phyloP scores from a whole-genome alignment of 805 yeast genomes.

The Cyberlindnera euphorbiiphila region DNA sequence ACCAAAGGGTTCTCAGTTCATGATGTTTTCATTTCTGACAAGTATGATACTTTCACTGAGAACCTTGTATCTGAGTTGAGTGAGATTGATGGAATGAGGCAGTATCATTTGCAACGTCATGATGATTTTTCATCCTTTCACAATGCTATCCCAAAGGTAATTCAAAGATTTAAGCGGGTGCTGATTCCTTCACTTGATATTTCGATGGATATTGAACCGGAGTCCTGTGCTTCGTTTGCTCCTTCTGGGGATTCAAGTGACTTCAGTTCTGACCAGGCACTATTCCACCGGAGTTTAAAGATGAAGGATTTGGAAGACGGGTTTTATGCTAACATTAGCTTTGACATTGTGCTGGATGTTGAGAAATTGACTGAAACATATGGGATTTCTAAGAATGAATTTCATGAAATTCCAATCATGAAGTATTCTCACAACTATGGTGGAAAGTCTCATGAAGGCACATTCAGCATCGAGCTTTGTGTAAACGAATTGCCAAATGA shows the following conservation, averaged over 20 bases:
- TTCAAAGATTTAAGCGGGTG: conserved; percentile 13
- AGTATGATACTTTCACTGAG: conserved; percentile 11
- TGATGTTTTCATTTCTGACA: conserved; percentile 9
- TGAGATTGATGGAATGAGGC: conserved; percentile 8
- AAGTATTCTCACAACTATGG: conserved; percentile 6
- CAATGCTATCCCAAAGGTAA: conserved; percentile 9
- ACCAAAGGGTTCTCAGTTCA: conserved; percentile 12
- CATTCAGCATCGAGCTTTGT: conserved; percentile 10
- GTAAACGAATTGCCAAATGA: conserved; percentile 3
- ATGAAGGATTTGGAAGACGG: conserved; percentile 25
- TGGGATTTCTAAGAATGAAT: conserved; percentile 8
- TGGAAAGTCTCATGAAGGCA: conserved; percentile 2
- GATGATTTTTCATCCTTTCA: conserved; percentile 9
- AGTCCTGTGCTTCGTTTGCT: conserved; percentile 6
- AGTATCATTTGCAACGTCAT: conserved; percentile 13
- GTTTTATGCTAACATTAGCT: conserved; percentile 15
- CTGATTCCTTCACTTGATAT: conserved; percentile 11
- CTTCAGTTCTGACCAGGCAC: not conserved
- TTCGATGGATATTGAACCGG: conserved; percentile 8
- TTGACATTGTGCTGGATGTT: conserved; percentile 18
- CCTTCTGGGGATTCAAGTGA: conserved; percentile 8
- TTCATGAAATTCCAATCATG: conserved; percentile 17
- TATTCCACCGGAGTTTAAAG: conserved; percentile 7
- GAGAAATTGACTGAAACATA: conserved; percentile 2
- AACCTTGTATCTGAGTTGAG: conserved; percentile 1